Evolutionary conservation across 2,329 filamentous ascomycete species (phyloP), one percentile per base, ranked within the genome.

Genomic region (Meredithiella fracta): DNA sequence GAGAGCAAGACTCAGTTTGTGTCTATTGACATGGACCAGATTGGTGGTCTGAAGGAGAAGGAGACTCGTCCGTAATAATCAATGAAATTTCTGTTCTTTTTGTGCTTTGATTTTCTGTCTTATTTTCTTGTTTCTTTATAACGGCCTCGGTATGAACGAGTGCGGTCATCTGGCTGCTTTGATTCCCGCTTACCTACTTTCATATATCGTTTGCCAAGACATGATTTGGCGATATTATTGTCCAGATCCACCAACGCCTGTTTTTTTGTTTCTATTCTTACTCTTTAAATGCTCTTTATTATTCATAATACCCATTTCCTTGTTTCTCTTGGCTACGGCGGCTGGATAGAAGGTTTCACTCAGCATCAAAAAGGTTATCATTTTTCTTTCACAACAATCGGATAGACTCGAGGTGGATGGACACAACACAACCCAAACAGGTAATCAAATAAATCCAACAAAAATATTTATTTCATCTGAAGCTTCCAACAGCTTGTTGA

Each of bases 11-110:
- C 80, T 59, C 80, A 88, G 62, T 97, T 96, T 72, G 86, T 95
- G 68, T 92, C 89, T 2, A 81, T 98, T 63, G 91, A 98, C 67
- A 85, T 98, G 67, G 86, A 97, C 63, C 81, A 87, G 61, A 94
- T 97, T 66, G 92, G 92, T 53, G 92, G 92, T 14, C 73, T 97
- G 62, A 94, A 90, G 71, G 92, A 97, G 75, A 95, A 94, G 75
- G 79, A 85, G 62, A 53, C 57, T 44, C 69, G 68, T 62, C 62
- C 61, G 55, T 60, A 66, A 58, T 44, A 44, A 26, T 47, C 51
- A 37, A n/a, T 25, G 51, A n/a, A 26, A 17, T 37, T 8, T 37
- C 26, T 52, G n/a, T 31, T 20, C 54, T 53, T 47, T 53, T 22
- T 42, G 14, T 58, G 22, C 3, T 53, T 59, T 53, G 22, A 51